Evolutionary conservation across 2,329 filamentous ascomycete genomes (phyloP).

Genomic region (Trichoderma sp.): DNA sequence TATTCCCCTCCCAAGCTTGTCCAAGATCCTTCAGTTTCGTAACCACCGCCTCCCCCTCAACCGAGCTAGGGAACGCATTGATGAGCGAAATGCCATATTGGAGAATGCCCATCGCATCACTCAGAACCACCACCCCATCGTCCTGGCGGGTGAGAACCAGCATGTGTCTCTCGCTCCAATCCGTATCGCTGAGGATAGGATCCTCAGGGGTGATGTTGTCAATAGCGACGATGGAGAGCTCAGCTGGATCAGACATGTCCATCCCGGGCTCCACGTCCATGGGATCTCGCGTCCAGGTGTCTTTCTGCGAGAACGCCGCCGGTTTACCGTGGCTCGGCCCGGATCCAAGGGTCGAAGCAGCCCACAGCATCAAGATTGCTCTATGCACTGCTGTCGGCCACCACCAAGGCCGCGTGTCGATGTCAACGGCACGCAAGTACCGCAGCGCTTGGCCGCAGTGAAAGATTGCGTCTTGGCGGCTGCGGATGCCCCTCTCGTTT

Average conservation of each 20-base stretch:
- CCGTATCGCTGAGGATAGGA: background rate
- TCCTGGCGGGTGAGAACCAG: background rate
- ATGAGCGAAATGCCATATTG: conserved; percentile 11
- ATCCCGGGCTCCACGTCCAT: background rate
- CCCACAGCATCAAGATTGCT: conserved; percentile 61
- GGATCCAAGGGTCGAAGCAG: conserved; percentile 48
- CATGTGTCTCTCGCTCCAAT: background rate
- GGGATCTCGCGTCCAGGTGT: background rate
- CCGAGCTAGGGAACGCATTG: background rate
- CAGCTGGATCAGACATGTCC: background rate
- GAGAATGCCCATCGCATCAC: background rate
- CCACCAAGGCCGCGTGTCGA: conserved; percentile 62
- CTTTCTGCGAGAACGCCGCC: background rate
- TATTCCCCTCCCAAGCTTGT: background rate
- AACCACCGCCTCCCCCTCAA: background rate
- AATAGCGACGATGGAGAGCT: background rate
- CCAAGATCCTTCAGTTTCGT: background rate
- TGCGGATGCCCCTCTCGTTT: conserved; percentile 61
- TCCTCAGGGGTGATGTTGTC: background rate
- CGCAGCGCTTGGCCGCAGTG: conserved; percentile 66
- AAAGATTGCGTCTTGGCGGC: conserved; percentile 61
- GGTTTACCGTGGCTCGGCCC: background rate
- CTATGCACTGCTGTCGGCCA: conserved; percentile 70
- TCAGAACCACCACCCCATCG: background rate
- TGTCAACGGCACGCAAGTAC: conserved; percentile 57